These are phyloP conservation scores for Citrullus amarus DNA, from an alignment of 306 rosid genomes.

Conservation along the genomic window DNA sequence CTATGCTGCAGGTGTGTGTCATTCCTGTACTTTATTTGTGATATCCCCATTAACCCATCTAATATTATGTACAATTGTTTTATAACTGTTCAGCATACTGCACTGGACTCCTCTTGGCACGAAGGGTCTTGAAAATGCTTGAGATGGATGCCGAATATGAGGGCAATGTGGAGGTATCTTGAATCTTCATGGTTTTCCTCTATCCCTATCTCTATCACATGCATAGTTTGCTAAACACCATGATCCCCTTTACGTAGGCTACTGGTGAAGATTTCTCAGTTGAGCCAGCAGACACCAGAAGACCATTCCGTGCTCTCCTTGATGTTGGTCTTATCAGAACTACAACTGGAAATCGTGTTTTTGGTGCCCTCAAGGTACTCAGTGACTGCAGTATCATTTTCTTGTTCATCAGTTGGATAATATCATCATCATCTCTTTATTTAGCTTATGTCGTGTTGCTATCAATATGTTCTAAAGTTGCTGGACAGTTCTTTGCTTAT, in stretches of 20 bases:
- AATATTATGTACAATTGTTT: neutral
- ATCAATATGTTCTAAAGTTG: neutral
- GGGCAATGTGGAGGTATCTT: constrained; percentile 78
- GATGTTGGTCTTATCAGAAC: constrained; percentile 81
- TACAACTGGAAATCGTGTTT: constrained; percentile 81
- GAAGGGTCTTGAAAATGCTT: constrained; percentile 56
- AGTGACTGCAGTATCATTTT: neutral
- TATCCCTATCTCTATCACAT: too few species aligned
- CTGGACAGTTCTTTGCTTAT: neutral
- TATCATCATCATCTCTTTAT: neutral
- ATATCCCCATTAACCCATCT: too few species aligned
- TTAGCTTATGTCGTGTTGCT: neutral
- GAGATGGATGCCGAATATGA: constrained; percentile 77
- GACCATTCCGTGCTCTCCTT: constrained; percentile 96
- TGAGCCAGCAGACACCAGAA: constrained; percentile 76
- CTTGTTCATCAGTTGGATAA: neutral
- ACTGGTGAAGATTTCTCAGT: constrained; percentile 86
- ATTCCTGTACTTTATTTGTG: neutral
- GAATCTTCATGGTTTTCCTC: too few species aligned
- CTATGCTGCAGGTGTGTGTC: constrained; percentile 74
- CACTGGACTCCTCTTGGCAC: constrained; percentile 87
- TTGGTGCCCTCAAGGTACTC: constrained; percentile 65
- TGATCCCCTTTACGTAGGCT: constrained; percentile 24
- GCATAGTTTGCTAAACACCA: too few species aligned
- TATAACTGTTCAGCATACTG: constrained; percentile 48